Conservation (phyloP, 2,329 filamentous ascomycete genomes). For the Fusarium piperis region DNA sequence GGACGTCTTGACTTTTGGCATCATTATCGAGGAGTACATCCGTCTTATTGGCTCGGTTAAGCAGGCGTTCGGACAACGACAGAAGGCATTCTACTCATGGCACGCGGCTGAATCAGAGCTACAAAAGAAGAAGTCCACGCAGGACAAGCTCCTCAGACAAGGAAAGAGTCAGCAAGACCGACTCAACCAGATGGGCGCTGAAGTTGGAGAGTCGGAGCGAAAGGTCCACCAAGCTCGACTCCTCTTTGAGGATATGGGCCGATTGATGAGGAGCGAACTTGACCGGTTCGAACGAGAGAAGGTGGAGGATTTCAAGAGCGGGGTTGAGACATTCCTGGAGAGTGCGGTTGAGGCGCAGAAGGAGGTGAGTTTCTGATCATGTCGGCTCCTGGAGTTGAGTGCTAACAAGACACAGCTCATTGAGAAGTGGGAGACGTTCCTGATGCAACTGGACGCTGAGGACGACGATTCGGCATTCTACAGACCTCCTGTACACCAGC, state of each 20-base stretch:
- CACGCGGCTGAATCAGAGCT: slow-evolving; percentile 90
- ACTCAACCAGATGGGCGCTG: slow-evolving; percentile 88
- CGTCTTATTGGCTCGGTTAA: slow-evolving; percentile 95
- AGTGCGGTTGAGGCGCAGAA: slow-evolving; percentile 98
- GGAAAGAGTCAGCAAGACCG: slow-evolving; percentile 96
- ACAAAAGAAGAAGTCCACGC: slow-evolving; percentile 85
- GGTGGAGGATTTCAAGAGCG: slow-evolving; percentile 98
- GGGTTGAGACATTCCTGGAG: slow-evolving; percentile 96
- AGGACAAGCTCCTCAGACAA: slow-evolving; percentile 95
- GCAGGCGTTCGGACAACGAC: slow-evolving; percentile 88
- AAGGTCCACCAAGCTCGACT: slow-evolving; percentile 90
- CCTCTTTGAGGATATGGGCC: slow-evolving; percentile 96
- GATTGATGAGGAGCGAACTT: slow-evolving; percentile 88
- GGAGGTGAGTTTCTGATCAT: slow-evolving; percentile 71
- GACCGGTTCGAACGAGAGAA: slow-evolving; percentile 97
- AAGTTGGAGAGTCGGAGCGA: slow-evolving; percentile 93
- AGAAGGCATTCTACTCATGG: slow-evolving; percentile 97
- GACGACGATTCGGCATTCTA: slow-evolving; percentile 81
- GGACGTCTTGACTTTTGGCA: slow-evolving; percentile 93
- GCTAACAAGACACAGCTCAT: slow-evolving; percentile 60
- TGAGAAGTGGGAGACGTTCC: slow-evolving; percentile 98
- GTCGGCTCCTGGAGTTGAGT: not conserved
- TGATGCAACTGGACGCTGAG: slow-evolving; percentile 94
- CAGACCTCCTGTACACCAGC: slow-evolving; percentile 67
- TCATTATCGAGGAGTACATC: slow-evolving; percentile 98